phyloP scores from a whole-genome alignment of 768 basidiomycete species.

The Macrolepiota fuliginosa region DNA sequence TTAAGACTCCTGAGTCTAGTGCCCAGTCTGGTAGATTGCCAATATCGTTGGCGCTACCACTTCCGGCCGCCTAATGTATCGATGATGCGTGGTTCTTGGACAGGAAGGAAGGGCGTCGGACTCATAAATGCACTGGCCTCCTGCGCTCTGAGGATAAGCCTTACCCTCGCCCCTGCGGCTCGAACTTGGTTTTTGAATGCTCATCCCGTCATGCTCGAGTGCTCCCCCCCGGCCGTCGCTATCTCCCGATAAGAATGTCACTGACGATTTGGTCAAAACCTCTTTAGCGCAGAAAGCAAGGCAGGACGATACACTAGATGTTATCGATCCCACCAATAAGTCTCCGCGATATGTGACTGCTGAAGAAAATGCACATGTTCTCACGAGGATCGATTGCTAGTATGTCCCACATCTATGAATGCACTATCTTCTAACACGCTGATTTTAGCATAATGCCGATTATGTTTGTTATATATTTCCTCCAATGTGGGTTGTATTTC shows the following conservation, averaged over 20 bases:
- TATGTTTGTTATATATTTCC: constrained; percentile 28
- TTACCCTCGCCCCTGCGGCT: background rate
- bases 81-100: too few species aligned
- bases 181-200: background rate
- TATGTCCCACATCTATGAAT: constrained; percentile 11
- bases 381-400: constrained; percentile 28
- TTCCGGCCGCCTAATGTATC: background rate
- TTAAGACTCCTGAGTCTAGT: background rate
- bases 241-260: background rate
- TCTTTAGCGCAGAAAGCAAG: background rate
- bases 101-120: background rate
- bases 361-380: constrained; percentile 23
- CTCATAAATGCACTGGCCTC: background rate
- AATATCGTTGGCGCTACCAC: background rate
- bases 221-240: background rate
- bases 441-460: constrained; percentile 29
- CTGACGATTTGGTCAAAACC: background rate
- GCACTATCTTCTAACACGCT: background rate
- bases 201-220: background rate
- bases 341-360: constrained; percentile 17
- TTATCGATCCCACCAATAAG: constrained; percentile 12
- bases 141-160: background rate
- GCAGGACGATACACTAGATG: constrained; percentile 18
- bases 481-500: constrained; percentile 22
- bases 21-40: background rate